Percentiles rank a stretch among this genome's conserved stretches.
Evolutionary conservation across 2,329 filamentous ascomycete genomes (phyloP).

Genomic region (Beauveria asiatica): DNA sequence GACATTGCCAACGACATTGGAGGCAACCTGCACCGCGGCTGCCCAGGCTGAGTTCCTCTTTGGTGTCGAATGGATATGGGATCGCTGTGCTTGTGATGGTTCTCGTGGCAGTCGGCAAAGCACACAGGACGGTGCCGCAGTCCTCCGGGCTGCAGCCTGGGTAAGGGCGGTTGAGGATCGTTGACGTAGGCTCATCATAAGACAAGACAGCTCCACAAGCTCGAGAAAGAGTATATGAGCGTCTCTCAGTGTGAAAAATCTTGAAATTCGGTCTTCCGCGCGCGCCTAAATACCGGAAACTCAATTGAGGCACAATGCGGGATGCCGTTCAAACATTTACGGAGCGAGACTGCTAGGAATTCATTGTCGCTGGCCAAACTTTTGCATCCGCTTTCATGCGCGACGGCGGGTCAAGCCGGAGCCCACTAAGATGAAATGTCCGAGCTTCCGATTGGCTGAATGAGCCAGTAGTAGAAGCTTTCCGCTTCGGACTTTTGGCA

Average conservation of each 20-base stretch:
- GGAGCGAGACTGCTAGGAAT: background rate
- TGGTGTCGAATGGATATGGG: conserved; percentile 34
- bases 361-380: conserved; percentile 9
- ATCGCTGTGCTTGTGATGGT: conserved; percentile 24
- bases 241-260: background rate
- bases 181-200: conserved; percentile 44
- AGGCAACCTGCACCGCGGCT: conserved; percentile 61
- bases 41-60: conserved; percentile 59
- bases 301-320: conserved; percentile 8
- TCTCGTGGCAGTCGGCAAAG: conserved; percentile 26
- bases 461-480: no score
- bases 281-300: background rate
- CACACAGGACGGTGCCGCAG: conserved; percentile 21
- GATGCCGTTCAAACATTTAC: background rate
- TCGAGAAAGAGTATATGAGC: background rate
- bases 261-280: background rate
- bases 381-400: conserved; percentile 11
- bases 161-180: conserved; percentile 43
- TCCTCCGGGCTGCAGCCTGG: conserved; percentile 25
- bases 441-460: background rate
- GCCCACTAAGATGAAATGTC: background rate
- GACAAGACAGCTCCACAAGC: conserved; percentile 3
- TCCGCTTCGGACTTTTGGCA: background rate
- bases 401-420: conserved; percentile 11
- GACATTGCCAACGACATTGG: conserved; percentile 63